Evolutionary conservation across 352 stramenopile species (phyloP).

Genomic region (Phytophthora niederhauseri): DNA sequence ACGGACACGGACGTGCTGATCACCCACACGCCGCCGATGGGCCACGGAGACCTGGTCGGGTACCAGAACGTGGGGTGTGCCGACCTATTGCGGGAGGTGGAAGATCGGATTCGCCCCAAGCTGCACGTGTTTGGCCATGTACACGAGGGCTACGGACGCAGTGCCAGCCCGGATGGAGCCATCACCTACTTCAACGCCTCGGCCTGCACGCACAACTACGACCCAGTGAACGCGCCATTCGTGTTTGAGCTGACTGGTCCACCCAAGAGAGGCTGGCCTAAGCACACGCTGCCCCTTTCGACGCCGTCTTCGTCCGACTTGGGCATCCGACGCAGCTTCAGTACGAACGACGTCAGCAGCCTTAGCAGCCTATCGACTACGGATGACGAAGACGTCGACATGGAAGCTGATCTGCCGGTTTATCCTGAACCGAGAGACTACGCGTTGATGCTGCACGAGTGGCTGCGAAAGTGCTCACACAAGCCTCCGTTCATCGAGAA

Average conservation of each 20-base stretch:
- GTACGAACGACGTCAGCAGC: slow-evolving; percentile 33
- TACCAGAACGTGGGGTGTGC: slow-evolving; percentile 70
- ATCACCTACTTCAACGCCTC: slow-evolving; percentile 92
- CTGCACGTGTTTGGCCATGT: slow-evolving; percentile 93
- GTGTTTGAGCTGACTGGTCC: slow-evolving; percentile 55
- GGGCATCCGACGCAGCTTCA: slow-evolving; percentile 32
- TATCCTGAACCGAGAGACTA: slow-evolving; percentile 42
- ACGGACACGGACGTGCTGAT: slow-evolving; percentile 85
- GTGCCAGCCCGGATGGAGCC: slow-evolving; percentile 57
- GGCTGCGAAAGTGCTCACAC: slow-evolving; percentile 66
- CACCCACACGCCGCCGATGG: slow-evolving; percentile 87
- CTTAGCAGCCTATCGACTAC: slow-evolving; percentile 27
- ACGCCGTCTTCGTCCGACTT: neutral
- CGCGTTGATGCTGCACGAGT: slow-evolving; percentile 63
- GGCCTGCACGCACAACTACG: slow-evolving; percentile 77
- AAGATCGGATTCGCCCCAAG: slow-evolving; percentile 64
- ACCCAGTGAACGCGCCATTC: slow-evolving; percentile 68
- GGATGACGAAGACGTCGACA: slow-evolving; percentile 24
- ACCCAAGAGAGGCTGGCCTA: slow-evolving; percentile 35
- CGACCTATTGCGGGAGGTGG: slow-evolving; percentile 75
- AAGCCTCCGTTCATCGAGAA: slow-evolving; percentile 57
- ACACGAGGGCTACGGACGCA: slow-evolving; percentile 85
- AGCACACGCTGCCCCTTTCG: slow-evolving; percentile 2
- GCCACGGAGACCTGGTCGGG: slow-evolving; percentile 69
- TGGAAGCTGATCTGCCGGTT: slow-evolving; percentile 5